A percentile compares a stretch with the other conserved stretches of the same genome.
These are phyloP conservation scores for Akanthomyces dipterigenus DNA, from an alignment of 2,329 filamentous ascomycete species.

Conservation along the genomic window DNA sequence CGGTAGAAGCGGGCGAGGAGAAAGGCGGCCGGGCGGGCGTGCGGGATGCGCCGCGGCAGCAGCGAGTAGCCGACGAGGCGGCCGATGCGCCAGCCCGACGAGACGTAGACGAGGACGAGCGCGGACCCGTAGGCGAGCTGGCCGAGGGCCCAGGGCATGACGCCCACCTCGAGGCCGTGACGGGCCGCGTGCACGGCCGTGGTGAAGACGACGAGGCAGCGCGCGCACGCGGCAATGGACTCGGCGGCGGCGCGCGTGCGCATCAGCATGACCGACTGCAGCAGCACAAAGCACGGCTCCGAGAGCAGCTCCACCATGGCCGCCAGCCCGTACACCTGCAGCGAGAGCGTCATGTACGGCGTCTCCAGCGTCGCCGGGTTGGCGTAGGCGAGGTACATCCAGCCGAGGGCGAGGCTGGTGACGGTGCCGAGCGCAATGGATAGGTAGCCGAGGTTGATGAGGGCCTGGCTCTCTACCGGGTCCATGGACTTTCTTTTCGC, in stretches of 20 bases:
- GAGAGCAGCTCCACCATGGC: conserved; percentile 68
- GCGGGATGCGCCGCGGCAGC: conserved; percentile 38
- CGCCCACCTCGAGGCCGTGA: conserved; percentile 53
- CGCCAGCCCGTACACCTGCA: conserved; percentile 50
- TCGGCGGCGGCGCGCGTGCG: conserved; percentile 76
- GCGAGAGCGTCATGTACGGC: conserved; percentile 52
- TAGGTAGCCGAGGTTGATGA: conserved; percentile 84
- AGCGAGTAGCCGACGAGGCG: conserved; percentile 61
- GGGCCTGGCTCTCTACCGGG: conserved; percentile 54
- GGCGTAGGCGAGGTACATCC: conserved; percentile 57
- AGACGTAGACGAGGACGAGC: conserved; percentile 63
- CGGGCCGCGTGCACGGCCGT: conserved; percentile 57
- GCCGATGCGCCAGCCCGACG: conserved; percentile 53
- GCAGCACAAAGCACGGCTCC: conserved; percentile 83
- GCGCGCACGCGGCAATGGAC: conserved; percentile 68
- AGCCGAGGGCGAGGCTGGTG: conserved; percentile 57
- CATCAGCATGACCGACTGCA: conserved; percentile 76
- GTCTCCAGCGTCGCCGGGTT: conserved; percentile 43
- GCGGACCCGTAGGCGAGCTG: conserved; percentile 69
- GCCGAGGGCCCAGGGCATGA: conserved; percentile 82
- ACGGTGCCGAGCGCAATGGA: conserved; percentile 62
- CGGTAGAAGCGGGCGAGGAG: conserved; percentile 57
- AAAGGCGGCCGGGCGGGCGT: conserved; percentile 31
- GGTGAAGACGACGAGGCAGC: conserved; percentile 69
- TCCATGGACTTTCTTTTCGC: neutral